Evolutionary conservation across 495 filamentous ascomycete genomes (phyloP).

Genomic region (Trichoderma parareesei): DNA sequence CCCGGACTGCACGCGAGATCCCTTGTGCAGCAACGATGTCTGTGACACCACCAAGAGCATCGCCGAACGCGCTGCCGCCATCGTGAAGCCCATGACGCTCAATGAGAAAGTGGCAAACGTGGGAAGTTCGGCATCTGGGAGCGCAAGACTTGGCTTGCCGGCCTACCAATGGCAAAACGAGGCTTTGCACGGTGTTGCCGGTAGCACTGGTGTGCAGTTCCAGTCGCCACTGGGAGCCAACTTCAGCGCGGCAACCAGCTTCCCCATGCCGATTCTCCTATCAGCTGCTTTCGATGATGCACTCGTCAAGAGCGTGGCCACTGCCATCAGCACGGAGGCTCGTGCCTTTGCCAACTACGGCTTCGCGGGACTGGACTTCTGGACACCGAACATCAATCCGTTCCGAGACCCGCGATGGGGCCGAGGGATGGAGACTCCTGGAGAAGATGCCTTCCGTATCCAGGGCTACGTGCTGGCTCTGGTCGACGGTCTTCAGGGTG

Average conservation of each 20-base stretch:
- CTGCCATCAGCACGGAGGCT: slow-evolving; percentile 51
- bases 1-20: slow-evolving; percentile 28
- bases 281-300: slow-evolving; percentile 42
- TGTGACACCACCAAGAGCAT: slow-evolving; percentile 41
- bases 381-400: slow-evolving; percentile 63
- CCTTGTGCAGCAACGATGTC: slow-evolving; percentile 30
- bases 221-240: slow-evolving; percentile 18
- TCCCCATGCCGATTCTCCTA: slow-evolving; percentile 37
- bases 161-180: slow-evolving; percentile 47
- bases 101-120: slow-evolving; percentile 35
- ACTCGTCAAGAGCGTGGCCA: slow-evolving; percentile 33
- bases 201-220: slow-evolving; percentile 21
- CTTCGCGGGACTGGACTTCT: slow-evolving; percentile 51
- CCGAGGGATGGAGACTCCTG: slow-evolving; percentile 29
- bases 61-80: slow-evolving; percentile 34
- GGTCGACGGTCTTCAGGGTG: slow-evolving; percentile 53
- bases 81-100: slow-evolving; percentile 33
- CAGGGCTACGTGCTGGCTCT: slow-evolving; percentile 50
- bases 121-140: slow-evolving; percentile 7
- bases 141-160: slow-evolving; percentile 27
- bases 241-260: slow-evolving; percentile 41
- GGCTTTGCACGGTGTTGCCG: slow-evolving; percentile 39
- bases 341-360: slow-evolving; percentile 58
- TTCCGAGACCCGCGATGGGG: slow-evolving; percentile 47
- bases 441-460: slow-evolving; percentile 50